phyloP scores from a whole-genome alignment of 495 filamentous ascomycete genomes.

The Patellaria atrata region DNA sequence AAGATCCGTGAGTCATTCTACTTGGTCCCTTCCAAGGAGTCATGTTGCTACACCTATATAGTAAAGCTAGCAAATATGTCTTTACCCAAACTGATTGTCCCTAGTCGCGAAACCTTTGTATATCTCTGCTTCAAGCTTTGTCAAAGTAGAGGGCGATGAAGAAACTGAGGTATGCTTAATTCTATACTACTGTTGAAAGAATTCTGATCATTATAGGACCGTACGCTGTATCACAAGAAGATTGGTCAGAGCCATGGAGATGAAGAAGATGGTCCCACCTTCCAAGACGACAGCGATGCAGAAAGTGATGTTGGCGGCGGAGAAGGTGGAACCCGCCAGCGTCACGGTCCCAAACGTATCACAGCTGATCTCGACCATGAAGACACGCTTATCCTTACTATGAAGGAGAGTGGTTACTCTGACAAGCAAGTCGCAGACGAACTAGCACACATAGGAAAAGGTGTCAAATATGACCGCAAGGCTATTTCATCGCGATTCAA shows the following conservation, averaged over 20 bases:
- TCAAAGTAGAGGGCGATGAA: too few relatives aligned
- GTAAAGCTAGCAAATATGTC: too few relatives aligned
- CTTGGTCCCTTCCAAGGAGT: too few relatives aligned
- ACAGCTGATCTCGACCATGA: constrained; percentile 22
- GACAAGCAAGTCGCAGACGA: constrained; percentile 22
- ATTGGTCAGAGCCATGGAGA: constrained; percentile 2
- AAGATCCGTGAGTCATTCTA: too few relatives aligned
- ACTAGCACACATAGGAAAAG: constrained; percentile 23
- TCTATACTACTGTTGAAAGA: neutral
- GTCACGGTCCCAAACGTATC: neutral
- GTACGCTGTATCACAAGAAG: constrained; percentile 3
- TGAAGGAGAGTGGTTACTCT: constrained; percentile 24
- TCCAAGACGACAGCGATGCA: neutral
- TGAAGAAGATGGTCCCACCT: constrained; percentile 3
- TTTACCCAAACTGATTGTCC: too few relatives aligned
- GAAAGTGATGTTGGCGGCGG: neutral
- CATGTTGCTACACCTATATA: too few relatives aligned
- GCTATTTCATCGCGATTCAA: constrained; percentile 27
- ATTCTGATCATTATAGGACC: constrained; percentile 2
- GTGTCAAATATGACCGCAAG: constrained; percentile 23
- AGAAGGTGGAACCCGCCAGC: constrained; percentile 4
- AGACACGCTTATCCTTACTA: constrained; percentile 25
- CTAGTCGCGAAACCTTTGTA: too few relatives aligned
- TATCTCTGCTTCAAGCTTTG: too few relatives aligned
- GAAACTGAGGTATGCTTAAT: too few relatives aligned